Evolutionary conservation across 768 basidiomycete species (phyloP).

Genomic region (Boletus sp.): DNA sequence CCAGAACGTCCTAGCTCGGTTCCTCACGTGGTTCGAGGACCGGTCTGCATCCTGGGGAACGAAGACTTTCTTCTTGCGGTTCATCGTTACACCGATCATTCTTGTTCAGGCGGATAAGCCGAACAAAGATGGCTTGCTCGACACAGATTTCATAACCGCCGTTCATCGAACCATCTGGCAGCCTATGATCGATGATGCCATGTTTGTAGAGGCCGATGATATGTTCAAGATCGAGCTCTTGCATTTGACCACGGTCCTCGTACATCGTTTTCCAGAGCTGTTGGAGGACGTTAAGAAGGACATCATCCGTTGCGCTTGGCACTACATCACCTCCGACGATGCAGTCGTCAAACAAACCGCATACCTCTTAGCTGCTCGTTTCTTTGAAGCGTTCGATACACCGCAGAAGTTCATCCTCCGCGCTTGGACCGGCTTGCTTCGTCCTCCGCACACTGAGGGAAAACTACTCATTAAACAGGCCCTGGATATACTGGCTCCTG

Average conservation of each 20-base stretch:
- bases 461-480: constrained; percentile 79
- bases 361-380: constrained; percentile 85
- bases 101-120: constrained; percentile 67
- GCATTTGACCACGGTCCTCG: constrained; percentile 82
- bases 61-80: constrained; percentile 76
- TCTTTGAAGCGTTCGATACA: constrained; percentile 85
- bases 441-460: constrained; percentile 74
- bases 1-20: constrained; percentile 80
- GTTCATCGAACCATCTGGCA: constrained; percentile 80
- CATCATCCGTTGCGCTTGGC: constrained; percentile 92
- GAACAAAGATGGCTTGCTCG: constrained; percentile 59
- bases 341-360: constrained; percentile 90
- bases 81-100: constrained; percentile 84
- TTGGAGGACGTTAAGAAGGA: constrained; percentile 83
- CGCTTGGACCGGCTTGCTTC: constrained; percentile 87
- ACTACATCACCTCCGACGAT: constrained; percentile 82
- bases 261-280: constrained; percentile 79
- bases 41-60: constrained; percentile 60
- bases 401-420: constrained; percentile 88
- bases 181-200: constrained; percentile 56
- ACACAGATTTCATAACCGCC: constrained; percentile 63
- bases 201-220: constrained; percentile 67
- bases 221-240: constrained; percentile 87
- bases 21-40: constrained; percentile 81
- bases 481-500: constrained; percentile 80